Evolutionary conservation across 148 eudicot genomes (phyloP).

Genomic region (Rhododendron kiyosumense): DNA sequence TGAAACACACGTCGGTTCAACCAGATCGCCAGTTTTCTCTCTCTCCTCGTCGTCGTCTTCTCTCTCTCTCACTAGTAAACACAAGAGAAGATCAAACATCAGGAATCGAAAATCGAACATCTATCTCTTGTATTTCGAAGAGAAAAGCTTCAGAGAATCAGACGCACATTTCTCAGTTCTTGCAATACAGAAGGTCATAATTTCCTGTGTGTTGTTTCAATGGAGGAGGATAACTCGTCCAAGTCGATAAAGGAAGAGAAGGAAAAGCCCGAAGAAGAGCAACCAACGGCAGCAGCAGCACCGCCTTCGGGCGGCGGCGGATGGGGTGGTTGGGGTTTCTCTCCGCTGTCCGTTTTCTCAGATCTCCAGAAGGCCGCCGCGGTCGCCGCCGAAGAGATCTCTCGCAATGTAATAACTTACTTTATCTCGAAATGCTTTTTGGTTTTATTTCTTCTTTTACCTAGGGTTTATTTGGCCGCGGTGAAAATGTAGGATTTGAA

Average conservation of each 20-base stretch:
- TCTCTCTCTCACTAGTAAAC: not conserved
- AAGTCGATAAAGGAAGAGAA: slow-evolving; percentile 23
- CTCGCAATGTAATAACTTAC: slow-evolving; percentile 66
- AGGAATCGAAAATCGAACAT: not conserved
- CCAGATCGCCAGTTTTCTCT: not conserved
- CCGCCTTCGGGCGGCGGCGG: slow-evolving; percentile 46
- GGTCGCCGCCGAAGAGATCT: slow-evolving; percentile 85
- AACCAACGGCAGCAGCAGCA: slow-evolving; percentile 15
- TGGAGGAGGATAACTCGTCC: slow-evolving; percentile 27
- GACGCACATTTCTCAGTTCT: not conserved
- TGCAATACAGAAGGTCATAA: not conserved
- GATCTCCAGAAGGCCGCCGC: slow-evolving; percentile 93
- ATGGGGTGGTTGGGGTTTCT: slow-evolving; percentile 95
- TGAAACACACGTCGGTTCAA: not conserved
- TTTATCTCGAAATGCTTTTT: not conserved
- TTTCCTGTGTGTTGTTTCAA: not conserved
- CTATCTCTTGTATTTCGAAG: not conserved
- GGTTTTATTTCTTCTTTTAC: not conserved
- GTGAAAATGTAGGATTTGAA: not conserved
- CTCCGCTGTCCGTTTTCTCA: slow-evolving; percentile 66
- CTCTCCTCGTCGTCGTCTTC: not conserved
- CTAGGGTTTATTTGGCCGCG: not conserved
- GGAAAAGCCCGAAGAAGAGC: slow-evolving; percentile 9
- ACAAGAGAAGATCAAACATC: not conserved
- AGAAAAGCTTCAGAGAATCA: not conserved